Evolutionary conservation across 441 rosid genomes (phyloP).

Genomic region (Eutrema salsugineum): DNA sequence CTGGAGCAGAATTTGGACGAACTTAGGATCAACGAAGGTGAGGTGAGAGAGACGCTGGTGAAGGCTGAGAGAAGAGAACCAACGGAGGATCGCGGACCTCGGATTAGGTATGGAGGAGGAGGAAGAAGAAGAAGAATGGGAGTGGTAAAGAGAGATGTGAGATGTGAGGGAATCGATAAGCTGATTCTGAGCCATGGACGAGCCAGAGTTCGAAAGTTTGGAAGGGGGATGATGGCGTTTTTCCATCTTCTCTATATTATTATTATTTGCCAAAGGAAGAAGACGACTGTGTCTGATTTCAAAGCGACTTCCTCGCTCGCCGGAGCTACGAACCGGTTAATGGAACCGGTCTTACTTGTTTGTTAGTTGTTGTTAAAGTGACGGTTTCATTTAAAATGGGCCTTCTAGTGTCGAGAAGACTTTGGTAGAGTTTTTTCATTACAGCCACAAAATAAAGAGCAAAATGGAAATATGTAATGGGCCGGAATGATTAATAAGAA

Average conservation of each 20-base stretch:
- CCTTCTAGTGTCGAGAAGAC: too few species aligned
- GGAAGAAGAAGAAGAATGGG: slow-evolving; percentile 35
- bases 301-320: too few species aligned
- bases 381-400: too few species aligned
- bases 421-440: too few species aligned
- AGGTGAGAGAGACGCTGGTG: slow-evolving; percentile 82
- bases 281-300: background rate
- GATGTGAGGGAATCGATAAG: slow-evolving; percentile 79
- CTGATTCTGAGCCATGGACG: slow-evolving; percentile 56
- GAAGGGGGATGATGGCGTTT: slow-evolving; percentile 1
- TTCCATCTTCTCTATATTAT: slow-evolving; percentile 11
- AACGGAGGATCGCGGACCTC: slow-evolving; percentile 68
- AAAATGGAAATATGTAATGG: too few species aligned
- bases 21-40: slow-evolving; percentile 58
- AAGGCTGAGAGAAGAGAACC: slow-evolving; percentile 81
- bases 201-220: slow-evolving; percentile 13
- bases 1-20: slow-evolving; percentile 63
- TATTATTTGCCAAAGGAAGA: background rate
- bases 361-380: too few species aligned
- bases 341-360: too few species aligned
- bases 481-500: too few species aligned
- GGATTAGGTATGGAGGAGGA: slow-evolving; percentile 30
- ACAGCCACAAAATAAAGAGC: too few species aligned
- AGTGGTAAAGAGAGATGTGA: slow-evolving; percentile 87
- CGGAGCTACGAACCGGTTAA: too few species aligned